These are phyloP conservation scores for Pisolithus marmoratus DNA, from an alignment of 768 basidiomycete species.

Conservation along the genomic window DNA sequence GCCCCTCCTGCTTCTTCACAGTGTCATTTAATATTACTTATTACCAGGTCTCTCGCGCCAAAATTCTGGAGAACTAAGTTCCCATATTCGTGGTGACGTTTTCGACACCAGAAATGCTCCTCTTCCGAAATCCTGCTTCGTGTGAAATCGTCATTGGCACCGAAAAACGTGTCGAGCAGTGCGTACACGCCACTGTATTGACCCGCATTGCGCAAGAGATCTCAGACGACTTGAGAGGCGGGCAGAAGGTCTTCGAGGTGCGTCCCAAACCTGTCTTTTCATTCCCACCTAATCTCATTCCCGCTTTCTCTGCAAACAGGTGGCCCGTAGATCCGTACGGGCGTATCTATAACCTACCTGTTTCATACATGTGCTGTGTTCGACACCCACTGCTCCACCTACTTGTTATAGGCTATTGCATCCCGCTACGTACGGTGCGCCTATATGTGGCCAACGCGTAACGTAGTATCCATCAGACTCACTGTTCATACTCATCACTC, in stretches of 20 bases:
- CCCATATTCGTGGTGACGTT: constrained; percentile 92
- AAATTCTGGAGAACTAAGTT: constrained; percentile 83
- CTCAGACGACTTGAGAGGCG: constrained; percentile 89
- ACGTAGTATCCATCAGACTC: no score
- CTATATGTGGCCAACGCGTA: no score
- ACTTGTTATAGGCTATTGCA: no score
- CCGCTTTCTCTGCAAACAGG: constrained; percentile 25
- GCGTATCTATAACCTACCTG: constrained; percentile 47
- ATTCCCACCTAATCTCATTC: neutral
- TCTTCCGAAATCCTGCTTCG: constrained; percentile 88
- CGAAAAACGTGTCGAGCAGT: constrained; percentile 89
- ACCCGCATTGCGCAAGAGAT: constrained; percentile 86
- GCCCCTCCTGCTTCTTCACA: neutral
- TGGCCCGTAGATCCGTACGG: constrained; percentile 46
- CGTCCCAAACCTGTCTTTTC: constrained; percentile 15
- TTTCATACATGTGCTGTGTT: no score
- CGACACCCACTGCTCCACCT: no score
- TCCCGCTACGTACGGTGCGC: no score
- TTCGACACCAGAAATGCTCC: constrained; percentile 86
- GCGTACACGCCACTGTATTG: constrained; percentile 86
- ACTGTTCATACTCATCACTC: no score
- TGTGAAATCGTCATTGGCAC: constrained; percentile 83
- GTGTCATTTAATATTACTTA: constrained; percentile 6
- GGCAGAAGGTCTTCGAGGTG: constrained; percentile 98
- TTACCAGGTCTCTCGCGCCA: constrained; percentile 70